phyloP scores from a whole-genome alignment of 208 protist species.

The Trypanosoma theileri region DNA sequence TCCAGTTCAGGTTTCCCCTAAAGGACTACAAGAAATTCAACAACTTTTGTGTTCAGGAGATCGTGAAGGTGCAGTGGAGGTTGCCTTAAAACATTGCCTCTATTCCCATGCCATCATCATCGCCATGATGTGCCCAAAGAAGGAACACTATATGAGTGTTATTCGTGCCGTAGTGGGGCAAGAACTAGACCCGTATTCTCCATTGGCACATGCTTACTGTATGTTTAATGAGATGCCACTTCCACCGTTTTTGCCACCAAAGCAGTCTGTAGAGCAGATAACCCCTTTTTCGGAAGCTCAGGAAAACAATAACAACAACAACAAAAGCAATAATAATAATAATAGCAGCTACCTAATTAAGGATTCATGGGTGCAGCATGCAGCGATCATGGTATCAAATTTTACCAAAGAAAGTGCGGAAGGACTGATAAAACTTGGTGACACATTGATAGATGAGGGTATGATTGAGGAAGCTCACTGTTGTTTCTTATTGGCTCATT shows the following conservation, averaged over 20 bases:
- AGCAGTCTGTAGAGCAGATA: neutral
- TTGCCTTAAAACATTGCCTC: constrained; percentile 52
- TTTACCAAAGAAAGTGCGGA: constrained; percentile 61
- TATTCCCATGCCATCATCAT: constrained; percentile 82
- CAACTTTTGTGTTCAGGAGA: constrained; percentile 56
- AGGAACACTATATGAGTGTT: constrained; percentile 62
- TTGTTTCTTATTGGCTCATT: constrained; percentile 65
- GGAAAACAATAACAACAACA: neutral
- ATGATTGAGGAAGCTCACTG: constrained; percentile 67
- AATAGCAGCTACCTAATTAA: neutral
- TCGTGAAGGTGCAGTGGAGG: constrained; percentile 60
- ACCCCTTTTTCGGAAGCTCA: neutral
- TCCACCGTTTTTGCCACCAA: constrained; percentile 41
- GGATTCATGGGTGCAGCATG: constrained; percentile 51
- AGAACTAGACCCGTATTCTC: constrained; percentile 52
- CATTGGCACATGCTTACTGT: constrained; percentile 80
- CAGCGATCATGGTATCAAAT: constrained; percentile 58
- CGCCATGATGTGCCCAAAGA: constrained; percentile 84
- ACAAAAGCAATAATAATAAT: neutral
- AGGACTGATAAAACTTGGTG: constrained; percentile 49
- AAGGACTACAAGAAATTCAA: constrained; percentile 53
- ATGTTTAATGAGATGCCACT: constrained; percentile 79
- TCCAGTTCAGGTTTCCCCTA: neutral
- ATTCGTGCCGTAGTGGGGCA: constrained; percentile 59
- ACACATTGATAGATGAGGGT: constrained; percentile 37